Conservation (phyloP, 495 filamentous ascomycete species). For the Peziza echinospora region DNA sequence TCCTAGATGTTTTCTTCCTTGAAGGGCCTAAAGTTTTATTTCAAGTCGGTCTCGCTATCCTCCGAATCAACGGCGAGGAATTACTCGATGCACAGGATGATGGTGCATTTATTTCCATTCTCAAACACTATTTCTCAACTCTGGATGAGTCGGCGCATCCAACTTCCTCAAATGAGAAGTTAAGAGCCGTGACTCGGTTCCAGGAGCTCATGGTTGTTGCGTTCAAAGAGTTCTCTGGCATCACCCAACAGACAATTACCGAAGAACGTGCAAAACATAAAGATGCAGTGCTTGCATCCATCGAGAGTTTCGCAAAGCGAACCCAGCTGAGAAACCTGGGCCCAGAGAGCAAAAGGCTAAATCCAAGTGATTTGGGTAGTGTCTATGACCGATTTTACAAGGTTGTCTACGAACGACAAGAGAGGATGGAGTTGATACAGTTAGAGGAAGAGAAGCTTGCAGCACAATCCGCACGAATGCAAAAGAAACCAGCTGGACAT, state of each 20-base stretch:
- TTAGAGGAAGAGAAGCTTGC: slow-evolving; percentile 47
- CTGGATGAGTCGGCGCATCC: slow-evolving; percentile 93
- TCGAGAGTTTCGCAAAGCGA: slow-evolving; percentile 90
- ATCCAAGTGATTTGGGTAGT: slow-evolving; percentile 60
- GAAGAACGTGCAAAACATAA: slow-evolving; percentile 84
- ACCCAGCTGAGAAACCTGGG: slow-evolving; percentile 91
- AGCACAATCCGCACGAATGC: slow-evolving; percentile 2
- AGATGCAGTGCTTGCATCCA: slow-evolving; percentile 72
- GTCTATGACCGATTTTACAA: slow-evolving; percentile 88
- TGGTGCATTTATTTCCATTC: slow-evolving; percentile 84
- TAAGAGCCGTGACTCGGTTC: slow-evolving; percentile 80
- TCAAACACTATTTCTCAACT: slow-evolving; percentile 83
- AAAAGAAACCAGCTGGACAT: slow-evolving; percentile 15
- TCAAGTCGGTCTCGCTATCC: slow-evolving; percentile 83
- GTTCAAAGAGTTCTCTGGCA: slow-evolving; percentile 89
- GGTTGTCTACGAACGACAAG: slow-evolving; percentile 72
- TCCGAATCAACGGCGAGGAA: slow-evolving; percentile 95
- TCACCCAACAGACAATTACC: slow-evolving; percentile 76
- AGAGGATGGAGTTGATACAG: slow-evolving; percentile 53
- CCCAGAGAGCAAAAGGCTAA: slow-evolving; percentile 78
- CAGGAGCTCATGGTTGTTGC: slow-evolving; percentile 97
- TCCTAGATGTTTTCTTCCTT: slow-evolving; percentile 92
- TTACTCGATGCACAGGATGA: slow-evolving; percentile 89
- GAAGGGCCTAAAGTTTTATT: slow-evolving; percentile 95
- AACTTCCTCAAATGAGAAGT: slow-evolving; percentile 76